Conservation (phyloP, 108 stramenopile species). For the Asterionellopsis glacialis region DNA sequence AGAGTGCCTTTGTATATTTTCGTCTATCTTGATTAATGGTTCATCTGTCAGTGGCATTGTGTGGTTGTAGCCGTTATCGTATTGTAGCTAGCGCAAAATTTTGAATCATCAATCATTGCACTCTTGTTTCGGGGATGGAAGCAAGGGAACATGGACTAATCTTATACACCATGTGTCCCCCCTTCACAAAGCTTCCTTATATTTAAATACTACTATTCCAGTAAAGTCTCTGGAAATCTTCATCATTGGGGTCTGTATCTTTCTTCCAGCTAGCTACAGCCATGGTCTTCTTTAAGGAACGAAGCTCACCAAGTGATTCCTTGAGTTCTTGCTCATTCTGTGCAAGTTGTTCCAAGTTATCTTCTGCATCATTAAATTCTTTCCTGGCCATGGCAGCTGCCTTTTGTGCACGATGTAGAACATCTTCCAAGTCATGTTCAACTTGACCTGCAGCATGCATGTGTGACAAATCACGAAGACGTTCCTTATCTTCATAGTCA, state of each 20-base stretch:
- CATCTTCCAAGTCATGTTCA: constrained; percentile 18
- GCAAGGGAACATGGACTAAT: too few species aligned
- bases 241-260: constrained; percentile 6
- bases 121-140: too few species aligned
- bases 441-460: not conserved
- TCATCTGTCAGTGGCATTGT: too few species aligned
- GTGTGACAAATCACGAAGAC: not conserved
- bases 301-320: not conserved
- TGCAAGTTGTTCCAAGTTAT: too few species aligned
- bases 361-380: constrained; percentile 7
- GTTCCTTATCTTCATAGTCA: not conserved
- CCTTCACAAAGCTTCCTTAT: too few species aligned
- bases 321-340: not conserved
- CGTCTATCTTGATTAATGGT: too few species aligned
- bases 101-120: too few species aligned
- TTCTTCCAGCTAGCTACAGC: not conserved
- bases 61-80: too few species aligned
- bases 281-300: not conserved
- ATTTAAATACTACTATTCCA: not conserved
- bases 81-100: too few species aligned
- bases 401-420: constrained; percentile 1
- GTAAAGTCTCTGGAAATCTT: not conserved
- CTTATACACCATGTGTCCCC: too few species aligned
- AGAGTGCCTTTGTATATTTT: too few species aligned
- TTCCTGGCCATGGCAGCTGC: constrained; percentile 7